phyloP scores from a whole-genome alignment of 2,329 filamentous ascomycete species.

The Ceratocystis albifundus region DNA sequence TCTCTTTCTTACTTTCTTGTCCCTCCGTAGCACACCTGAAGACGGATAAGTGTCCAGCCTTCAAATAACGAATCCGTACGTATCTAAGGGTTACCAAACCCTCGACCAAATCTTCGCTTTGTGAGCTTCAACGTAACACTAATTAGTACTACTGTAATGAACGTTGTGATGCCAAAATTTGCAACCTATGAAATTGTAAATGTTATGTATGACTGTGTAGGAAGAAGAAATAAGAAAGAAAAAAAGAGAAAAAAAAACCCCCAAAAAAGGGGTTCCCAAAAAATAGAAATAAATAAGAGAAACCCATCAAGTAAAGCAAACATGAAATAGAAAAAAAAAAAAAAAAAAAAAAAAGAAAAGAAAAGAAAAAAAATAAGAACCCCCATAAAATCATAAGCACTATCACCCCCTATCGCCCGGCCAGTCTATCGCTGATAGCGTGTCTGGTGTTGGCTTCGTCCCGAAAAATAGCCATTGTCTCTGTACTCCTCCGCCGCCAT shows the following conservation, averaged over 20 bases:
- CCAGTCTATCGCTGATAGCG: slow-evolving; percentile 8
- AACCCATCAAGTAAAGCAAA: neutral
- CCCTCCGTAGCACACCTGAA: neutral
- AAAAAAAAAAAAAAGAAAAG: no score
- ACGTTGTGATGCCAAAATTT: neutral
- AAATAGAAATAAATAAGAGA: neutral
- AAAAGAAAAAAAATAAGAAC: no score
- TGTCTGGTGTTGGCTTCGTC: neutral
- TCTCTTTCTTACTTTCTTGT: neutral
- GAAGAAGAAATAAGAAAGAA: neutral
- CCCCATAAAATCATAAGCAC: slow-evolving; percentile 1
- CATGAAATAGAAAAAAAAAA: neutral
- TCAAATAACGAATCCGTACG: no score
- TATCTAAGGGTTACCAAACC: no score
- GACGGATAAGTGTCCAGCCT: no score
- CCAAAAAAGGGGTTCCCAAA: neutral
- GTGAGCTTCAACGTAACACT: neutral
- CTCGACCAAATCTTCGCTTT: no score
- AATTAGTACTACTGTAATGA: neutral
- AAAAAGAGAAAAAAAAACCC: neutral
- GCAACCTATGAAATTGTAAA: neutral
- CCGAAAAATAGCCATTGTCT: slow-evolving; percentile 10
- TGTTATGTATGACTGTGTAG: neutral
- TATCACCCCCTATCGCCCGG: neutral
- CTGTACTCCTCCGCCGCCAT: slow-evolving; percentile 11